Evolutionary conservation across 1,139 yeast species (phyloP).

Genomic region (Saccharomyces hybrid): DNA sequence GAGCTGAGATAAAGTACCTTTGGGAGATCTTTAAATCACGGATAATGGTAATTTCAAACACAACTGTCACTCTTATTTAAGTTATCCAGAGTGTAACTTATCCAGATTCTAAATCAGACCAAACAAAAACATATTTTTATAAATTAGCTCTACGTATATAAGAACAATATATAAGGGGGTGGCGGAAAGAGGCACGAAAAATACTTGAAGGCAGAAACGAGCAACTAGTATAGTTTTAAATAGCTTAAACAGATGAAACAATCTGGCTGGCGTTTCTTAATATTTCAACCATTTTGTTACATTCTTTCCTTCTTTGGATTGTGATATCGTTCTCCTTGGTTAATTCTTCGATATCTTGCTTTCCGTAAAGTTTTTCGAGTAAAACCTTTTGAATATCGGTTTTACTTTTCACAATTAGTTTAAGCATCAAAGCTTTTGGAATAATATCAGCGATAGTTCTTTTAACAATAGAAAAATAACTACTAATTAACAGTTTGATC

Average conservation of each 20-base stretch:
- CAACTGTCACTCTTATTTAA: too few species aligned
- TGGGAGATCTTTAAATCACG: too few species aligned
- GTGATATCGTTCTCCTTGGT: constrained; percentile 91
- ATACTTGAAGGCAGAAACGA: background rate
- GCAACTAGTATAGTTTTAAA: background rate
- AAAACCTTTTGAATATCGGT: constrained; percentile 85
- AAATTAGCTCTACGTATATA: background rate
- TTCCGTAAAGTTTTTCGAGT: constrained; percentile 76
- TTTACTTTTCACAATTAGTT: constrained; percentile 76
- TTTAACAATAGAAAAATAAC: constrained; percentile 88
- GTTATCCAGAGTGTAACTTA: too few species aligned
- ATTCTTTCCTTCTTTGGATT: constrained; percentile 90
- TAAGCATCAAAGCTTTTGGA: constrained; percentile 93
- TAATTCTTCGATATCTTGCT: constrained; percentile 65
- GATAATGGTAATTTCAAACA: too few species aligned
- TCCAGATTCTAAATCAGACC: background rate
- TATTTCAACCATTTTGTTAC: constrained; percentile 89
- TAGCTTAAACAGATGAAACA: constrained; percentile 68
- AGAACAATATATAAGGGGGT: background rate
- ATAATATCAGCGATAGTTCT: constrained; percentile 91
- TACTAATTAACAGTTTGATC: constrained; percentile 80
- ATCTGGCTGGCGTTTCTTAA: constrained; percentile 84
- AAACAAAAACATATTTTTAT: background rate
- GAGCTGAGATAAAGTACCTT: too few species aligned
- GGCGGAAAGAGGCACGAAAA: background rate